phyloP scores from a whole-genome alignment of 176 grass and related monocot species.

The Oryza nivara region DNA sequence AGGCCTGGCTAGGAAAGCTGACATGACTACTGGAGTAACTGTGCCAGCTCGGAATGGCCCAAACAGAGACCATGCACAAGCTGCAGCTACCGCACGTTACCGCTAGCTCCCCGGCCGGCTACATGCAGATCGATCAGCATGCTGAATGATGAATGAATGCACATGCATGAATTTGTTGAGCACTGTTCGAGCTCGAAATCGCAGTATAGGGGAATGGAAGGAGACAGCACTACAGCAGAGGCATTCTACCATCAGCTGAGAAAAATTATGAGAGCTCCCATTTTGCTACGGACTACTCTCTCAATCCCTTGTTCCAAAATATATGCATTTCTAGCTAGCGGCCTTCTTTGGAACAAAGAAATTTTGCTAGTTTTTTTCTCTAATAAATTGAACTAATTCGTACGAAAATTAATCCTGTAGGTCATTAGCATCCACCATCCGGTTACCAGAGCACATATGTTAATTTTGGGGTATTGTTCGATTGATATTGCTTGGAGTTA shows the following conservation, averaged over 20 bases:
- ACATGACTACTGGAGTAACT: slow-evolving; percentile 8
- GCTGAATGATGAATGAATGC: not conserved
- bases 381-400: no score
- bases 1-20: not conserved
- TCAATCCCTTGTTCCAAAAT: no score
- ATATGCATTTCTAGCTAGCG: no score
- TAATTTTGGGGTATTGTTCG: not conserved
- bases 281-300: no score
- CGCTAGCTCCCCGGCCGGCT: not conserved
- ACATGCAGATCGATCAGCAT: not conserved
- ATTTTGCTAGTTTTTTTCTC: no score
- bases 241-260: no score
- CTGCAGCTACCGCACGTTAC: not conserved
- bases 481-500: not conserved
- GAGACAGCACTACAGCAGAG: no score
- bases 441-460: not conserved
- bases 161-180: not conserved
- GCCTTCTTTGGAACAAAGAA: no score
- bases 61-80: not conserved
- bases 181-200: not conserved
- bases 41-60: not conserved
- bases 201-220: not conserved
- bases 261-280: no score
- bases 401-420: no score
- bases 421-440: not conserved